Evolutionary conservation across 768 basidiomycete genomes (phyloP).

Genomic region (Lentinula sp.): DNA sequence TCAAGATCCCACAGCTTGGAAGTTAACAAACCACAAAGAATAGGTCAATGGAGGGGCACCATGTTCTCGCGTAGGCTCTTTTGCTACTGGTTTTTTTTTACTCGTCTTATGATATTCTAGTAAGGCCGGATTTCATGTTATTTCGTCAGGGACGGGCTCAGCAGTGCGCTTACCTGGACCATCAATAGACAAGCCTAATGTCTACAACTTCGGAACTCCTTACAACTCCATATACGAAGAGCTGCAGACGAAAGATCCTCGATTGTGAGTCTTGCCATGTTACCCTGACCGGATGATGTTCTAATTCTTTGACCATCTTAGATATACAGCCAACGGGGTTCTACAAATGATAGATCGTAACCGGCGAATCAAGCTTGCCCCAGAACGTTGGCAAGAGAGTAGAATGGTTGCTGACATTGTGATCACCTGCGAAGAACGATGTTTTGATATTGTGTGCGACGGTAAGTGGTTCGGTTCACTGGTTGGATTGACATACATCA

Average conservation of each 20-base stretch:
- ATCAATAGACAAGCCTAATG: conserved; percentile 96
- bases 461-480: conserved; percentile 44
- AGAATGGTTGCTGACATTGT: conserved; percentile 90
- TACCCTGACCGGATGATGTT: neutral
- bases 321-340: conserved; percentile 91
- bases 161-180: conserved; percentile 95
- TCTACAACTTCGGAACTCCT: conserved; percentile 94
- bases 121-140: conserved; percentile 86
- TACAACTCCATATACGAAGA: conserved; percentile 96
- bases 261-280: conserved; percentile 52
- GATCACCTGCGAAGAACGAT: conserved; percentile 98
- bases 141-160: conserved; percentile 94
- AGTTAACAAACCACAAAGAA: conserved; percentile 50
- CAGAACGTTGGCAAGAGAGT: conserved; percentile 96
- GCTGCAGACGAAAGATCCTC: conserved; percentile 72
- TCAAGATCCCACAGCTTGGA: neutral
- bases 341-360: conserved; percentile 97
- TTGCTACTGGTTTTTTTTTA: neutral
- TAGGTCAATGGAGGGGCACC: conserved; percentile 97
- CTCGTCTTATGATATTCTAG: conserved; percentile 28
- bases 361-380: conserved; percentile 82
- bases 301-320: conserved; percentile 23
- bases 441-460: conserved; percentile 97
- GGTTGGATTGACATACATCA: neutral
- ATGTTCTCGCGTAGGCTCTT: conserved; percentile 71